Conservation (phyloP, 139 green algal species). For the Trebouxia sp. region DNA sequence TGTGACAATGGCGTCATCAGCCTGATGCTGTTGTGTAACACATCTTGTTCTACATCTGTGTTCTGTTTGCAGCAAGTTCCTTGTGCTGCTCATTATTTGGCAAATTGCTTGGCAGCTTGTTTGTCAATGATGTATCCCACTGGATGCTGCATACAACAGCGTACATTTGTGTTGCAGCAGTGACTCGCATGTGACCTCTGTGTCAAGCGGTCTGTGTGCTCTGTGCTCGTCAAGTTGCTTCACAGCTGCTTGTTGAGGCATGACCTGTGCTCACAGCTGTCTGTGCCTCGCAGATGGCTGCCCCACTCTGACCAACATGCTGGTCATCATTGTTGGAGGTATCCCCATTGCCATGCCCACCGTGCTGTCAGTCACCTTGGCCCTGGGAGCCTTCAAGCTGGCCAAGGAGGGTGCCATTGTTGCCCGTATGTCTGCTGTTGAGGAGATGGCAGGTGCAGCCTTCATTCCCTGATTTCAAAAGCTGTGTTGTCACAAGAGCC, state of each 20-base stretch:
- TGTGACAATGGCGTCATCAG: neutral
- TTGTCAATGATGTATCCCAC: neutral
- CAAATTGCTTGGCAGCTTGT: neutral
- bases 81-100: neutral
- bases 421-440: slow-evolving; percentile 81
- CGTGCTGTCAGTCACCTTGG: slow-evolving; percentile 87
- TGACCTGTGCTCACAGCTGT: neutral
- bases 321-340: slow-evolving; percentile 89
- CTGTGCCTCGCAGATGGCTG: slow-evolving; percentile 61
- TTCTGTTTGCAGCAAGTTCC: neutral
- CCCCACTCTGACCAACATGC: slow-evolving; percentile 83
- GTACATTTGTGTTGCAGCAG: no score
- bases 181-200: no score
- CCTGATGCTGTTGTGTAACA: neutral
- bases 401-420: slow-evolving; percentile 91
- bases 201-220: no score
- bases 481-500: no score
- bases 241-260: neutral
- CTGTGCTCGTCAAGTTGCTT: no score
- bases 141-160: neutral
- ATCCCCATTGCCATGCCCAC: slow-evolving; percentile 95
- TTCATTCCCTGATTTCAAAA: neutral
- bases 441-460: slow-evolving; percentile 81
- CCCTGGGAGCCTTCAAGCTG: slow-evolving; percentile 81
- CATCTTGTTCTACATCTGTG: neutral